These are phyloP conservation scores for Pythium aquatile DNA, from an alignment of 352 stramenopile genomes.

Conservation along the genomic window DNA sequence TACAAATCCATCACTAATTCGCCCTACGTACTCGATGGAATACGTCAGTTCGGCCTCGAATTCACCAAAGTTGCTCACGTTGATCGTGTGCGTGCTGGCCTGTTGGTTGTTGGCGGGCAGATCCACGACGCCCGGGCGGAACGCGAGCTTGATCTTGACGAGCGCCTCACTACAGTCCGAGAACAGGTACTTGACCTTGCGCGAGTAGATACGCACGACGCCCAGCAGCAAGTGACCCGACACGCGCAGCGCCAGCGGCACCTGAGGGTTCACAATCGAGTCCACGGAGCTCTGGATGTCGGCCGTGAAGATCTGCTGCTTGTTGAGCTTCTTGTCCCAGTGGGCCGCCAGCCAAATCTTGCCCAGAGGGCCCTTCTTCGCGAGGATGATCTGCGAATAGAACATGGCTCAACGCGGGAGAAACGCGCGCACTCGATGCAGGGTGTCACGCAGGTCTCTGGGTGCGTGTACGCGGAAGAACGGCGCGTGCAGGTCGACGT, in stretches of 20 bases:
- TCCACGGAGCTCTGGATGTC: slow-evolving; percentile 97
- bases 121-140: slow-evolving; percentile 81
- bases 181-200: slow-evolving; percentile 98
- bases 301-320: slow-evolving; percentile 97
- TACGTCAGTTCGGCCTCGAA: slow-evolving; percentile 86
- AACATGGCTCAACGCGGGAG: slow-evolving; percentile 90
- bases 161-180: slow-evolving; percentile 98
- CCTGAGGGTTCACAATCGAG: slow-evolving; percentile 95
- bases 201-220: slow-evolving; percentile 98
- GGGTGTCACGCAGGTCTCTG: neutral
- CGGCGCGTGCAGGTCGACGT: neutral
- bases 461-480: neutral
- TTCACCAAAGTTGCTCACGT: slow-evolving; percentile 83
- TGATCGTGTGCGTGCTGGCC: slow-evolving; percentile 72
- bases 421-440: neutral
- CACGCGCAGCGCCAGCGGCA: slow-evolving; percentile 96
- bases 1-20: too few relatives aligned
- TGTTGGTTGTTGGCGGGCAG: slow-evolving; percentile 64
- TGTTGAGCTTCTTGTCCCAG: slow-evolving; percentile 99
- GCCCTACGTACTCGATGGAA: slow-evolving; percentile 68
- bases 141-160: slow-evolving; percentile 99
- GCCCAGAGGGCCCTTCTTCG: slow-evolving; percentile 98
- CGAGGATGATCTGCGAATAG: slow-evolving; percentile 99
- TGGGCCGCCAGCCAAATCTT: slow-evolving; percentile 99
- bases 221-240: slow-evolving; percentile 97